These are phyloP conservation scores for Dioscorea cayenensis DNA, from an alignment of 116 monocot genomes.

Conservation along the genomic window DNA sequence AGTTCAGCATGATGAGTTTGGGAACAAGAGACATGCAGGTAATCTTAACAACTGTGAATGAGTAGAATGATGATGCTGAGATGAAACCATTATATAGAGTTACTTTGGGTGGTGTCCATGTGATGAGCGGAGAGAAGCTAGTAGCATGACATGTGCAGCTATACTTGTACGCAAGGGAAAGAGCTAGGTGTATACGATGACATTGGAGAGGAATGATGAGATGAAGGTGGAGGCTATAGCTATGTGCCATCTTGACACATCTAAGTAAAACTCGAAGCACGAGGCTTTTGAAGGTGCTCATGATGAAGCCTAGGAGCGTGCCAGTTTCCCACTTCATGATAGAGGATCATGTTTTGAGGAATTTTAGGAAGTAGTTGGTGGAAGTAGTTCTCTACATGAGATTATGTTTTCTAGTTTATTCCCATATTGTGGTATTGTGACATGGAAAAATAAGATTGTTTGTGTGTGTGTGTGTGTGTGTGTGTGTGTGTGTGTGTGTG, in stretches of 20 bases:
- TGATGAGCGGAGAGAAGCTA: too few relatives aligned
- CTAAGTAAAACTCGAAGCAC: constrained; percentile 45
- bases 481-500: too few relatives aligned
- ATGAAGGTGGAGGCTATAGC: constrained; percentile 22
- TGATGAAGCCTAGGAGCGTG: constrained; percentile 26
- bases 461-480: too few relatives aligned
- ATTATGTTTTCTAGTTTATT: too few relatives aligned
- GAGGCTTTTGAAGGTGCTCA: constrained; percentile 40
- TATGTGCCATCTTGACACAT: constrained; percentile 39
- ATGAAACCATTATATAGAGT: not conserved
- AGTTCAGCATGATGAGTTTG: too few relatives aligned
- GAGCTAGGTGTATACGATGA: constrained; percentile 23
- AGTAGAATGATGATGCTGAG: not conserved
- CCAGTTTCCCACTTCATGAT: constrained; percentile 45
- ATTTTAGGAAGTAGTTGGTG: not conserved
- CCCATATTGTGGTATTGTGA: too few relatives aligned
- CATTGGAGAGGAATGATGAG: constrained; percentile 24
- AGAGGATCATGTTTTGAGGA: constrained; percentile 38
- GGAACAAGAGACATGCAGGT: not conserved
- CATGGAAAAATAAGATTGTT: too few relatives aligned
- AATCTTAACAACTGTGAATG: constrained; percentile 1
- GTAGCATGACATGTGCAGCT: too few relatives aligned
- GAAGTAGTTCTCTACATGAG: too few relatives aligned
- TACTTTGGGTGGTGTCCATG: too few relatives aligned
- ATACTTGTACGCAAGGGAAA: constrained; percentile 28